Evolutionary conservation across 73 alveolate species (phyloP).

Genomic region (Paramecium sonneborni): DNA sequence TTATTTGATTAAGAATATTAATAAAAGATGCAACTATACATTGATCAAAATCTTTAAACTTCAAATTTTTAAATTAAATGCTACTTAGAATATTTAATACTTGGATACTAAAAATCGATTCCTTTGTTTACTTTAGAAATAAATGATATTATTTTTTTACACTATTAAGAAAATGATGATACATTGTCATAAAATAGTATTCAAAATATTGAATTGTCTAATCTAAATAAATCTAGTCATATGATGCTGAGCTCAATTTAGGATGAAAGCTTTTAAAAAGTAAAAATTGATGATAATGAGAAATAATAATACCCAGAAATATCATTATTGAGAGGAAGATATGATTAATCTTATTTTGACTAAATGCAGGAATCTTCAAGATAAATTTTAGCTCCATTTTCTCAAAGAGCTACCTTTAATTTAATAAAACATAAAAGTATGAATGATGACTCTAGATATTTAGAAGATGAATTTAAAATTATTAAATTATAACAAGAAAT

Average conservation of each 20-base stretch:
- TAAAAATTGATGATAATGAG: neutral
- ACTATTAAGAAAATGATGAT: neutral
- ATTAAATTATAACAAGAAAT: neutral
- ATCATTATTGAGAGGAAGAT: neutral
- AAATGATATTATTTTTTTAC: neutral
- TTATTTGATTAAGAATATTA: neutral
- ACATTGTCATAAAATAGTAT: neutral
- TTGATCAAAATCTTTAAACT: neutral
- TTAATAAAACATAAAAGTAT: neutral
- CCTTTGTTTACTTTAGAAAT: neutral
- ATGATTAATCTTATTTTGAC: neutral
- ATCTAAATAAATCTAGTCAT: neutral
- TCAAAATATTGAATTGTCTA: neutral
- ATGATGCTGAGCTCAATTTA: neutral
- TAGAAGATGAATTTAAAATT: neutral
- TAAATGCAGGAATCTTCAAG: neutral
- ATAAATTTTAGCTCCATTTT: constrained; percentile 4
- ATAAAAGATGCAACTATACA: neutral
- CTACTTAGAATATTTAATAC: neutral
- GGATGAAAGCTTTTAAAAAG: constrained; percentile 6
- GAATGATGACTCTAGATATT: neutral
- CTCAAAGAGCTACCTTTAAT: neutral
- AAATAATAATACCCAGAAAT: neutral
- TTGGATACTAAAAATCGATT: neutral
- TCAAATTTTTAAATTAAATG: neutral